Conservation (phyloP, 371 early-diverging fungal genomes). For the Apophysomyces ossiformis region DNA sequence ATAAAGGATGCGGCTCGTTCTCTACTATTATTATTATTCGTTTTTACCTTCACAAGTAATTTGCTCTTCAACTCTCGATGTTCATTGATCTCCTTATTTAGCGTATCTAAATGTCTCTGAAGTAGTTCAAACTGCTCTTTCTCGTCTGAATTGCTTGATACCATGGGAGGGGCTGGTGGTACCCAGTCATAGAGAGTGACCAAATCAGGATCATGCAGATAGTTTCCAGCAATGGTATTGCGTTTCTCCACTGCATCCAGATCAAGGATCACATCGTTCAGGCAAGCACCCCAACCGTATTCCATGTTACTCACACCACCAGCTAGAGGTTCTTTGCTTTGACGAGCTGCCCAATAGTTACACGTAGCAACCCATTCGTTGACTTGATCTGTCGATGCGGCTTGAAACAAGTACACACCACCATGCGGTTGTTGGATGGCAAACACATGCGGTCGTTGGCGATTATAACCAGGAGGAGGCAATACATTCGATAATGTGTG, state of each 20-base stretch:
- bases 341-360: conserved; percentile 92
- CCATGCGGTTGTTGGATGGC: conserved; percentile 81
- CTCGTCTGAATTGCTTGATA: conserved; percentile 35
- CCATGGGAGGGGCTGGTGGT: conserved; percentile 44
- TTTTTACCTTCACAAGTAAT: conserved; percentile 33
- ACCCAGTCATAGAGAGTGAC: conserved; percentile 37
- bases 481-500: conserved; percentile 81
- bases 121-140: conserved; percentile 29
- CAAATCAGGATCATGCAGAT: conserved; percentile 26
- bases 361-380: conserved; percentile 83
- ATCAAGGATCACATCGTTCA: conserved; percentile 44
- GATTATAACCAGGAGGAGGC: conserved; percentile 84
- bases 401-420: conserved; percentile 85
- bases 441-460: conserved; percentile 79
- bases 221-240: conserved; percentile 21
- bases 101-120: conserved; percentile 29
- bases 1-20: not conserved
- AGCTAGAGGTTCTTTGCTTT: conserved; percentile 83
- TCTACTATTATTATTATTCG: too few species aligned
- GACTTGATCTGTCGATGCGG: conserved; percentile 65
- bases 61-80: conserved; percentile 47
- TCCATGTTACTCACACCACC: conserved; percentile 87
- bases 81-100: conserved; percentile 44
- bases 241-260: conserved; percentile 30
- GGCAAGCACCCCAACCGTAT: conserved; percentile 86